Evolutionary conservation across 2,329 filamentous ascomycete genomes (phyloP).

Genomic region (Acarospora socialis): DNA sequence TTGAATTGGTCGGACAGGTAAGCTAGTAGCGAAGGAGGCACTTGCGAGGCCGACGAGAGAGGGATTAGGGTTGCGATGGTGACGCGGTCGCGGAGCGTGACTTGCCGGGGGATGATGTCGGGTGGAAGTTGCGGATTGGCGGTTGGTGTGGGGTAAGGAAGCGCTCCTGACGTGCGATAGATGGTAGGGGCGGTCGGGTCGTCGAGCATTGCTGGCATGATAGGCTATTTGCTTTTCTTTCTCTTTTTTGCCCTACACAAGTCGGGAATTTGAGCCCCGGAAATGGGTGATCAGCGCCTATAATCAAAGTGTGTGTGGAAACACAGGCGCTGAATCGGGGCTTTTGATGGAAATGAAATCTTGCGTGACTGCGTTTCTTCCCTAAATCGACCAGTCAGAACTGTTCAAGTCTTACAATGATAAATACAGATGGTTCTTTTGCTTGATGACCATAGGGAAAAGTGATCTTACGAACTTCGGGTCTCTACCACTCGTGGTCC

Average conservation of each 20-base stretch:
- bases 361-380: background rate
- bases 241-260: slow-evolving; percentile 3
- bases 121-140: slow-evolving; percentile 51
- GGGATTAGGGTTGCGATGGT: slow-evolving; percentile 74
- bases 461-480: too few relatives aligned
- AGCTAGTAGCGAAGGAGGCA: slow-evolving; percentile 58
- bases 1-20: slow-evolving; percentile 77
- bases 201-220: slow-evolving; percentile 66
- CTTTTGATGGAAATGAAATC: background rate
- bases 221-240: slow-evolving; percentile 14
- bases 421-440: too few relatives aligned
- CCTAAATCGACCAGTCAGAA: background rate
- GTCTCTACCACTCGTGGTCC: too few relatives aligned
- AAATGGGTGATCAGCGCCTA: background rate
- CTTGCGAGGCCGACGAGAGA: slow-evolving; percentile 59
- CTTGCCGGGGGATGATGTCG: slow-evolving; percentile 57
- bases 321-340: background rate
- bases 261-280: background rate
- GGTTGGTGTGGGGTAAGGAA: slow-evolving; percentile 49
- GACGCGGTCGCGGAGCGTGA: slow-evolving; percentile 69
- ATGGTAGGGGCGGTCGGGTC: slow-evolving; percentile 59
- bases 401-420: too few relatives aligned
- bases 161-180: slow-evolving; percentile 51
- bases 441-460: too few relatives aligned
- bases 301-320: background rate